A percentile compares a stretch with the other conserved stretches of the same genome.
phyloP scores from a whole-genome alignment of 257 asterid species.

The Nicotiana benthamiana region DNA sequence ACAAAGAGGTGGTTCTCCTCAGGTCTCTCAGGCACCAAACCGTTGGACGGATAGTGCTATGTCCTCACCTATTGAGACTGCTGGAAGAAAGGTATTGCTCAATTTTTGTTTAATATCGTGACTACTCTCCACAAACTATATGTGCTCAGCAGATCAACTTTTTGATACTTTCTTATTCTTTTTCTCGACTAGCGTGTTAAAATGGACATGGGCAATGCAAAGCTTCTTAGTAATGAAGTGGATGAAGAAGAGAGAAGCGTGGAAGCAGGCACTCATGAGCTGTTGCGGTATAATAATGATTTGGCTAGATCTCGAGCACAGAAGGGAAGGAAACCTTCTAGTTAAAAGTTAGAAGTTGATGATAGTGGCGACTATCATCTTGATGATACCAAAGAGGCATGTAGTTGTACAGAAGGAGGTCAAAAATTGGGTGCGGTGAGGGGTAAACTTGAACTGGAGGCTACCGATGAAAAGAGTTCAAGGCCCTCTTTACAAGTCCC shows the following conservation, averaged over 20 bases:
- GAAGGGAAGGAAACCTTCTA: slow-evolving; percentile 31
- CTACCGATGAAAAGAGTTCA: slow-evolving; percentile 24
- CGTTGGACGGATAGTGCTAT: slow-evolving; percentile 60
- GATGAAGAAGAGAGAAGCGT: slow-evolving; percentile 77
- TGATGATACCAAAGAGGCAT: slow-evolving; percentile 72
- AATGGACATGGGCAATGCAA: slow-evolving; percentile 31
- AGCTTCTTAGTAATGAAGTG: slow-evolving; percentile 44
- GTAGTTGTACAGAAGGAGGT: slow-evolving; percentile 71
- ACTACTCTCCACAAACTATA: neutral
- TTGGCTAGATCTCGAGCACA: slow-evolving; percentile 28
- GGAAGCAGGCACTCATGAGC: slow-evolving; percentile 64
- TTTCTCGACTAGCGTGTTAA: slow-evolving; percentile 20
- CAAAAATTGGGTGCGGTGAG: slow-evolving; percentile 37
- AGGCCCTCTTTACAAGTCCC: slow-evolving; percentile 36
- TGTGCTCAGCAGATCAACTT: neutral
- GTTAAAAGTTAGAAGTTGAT: slow-evolving; percentile 40
- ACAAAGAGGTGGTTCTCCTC: slow-evolving; percentile 87
- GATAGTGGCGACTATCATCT: slow-evolving; percentile 32
- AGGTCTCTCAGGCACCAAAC: slow-evolving; percentile 72
- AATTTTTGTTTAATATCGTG: neutral
- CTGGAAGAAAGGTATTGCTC: slow-evolving; percentile 54
- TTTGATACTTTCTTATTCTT: neutral
- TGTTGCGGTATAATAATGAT: slow-evolving; percentile 37
- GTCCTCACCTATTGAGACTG: slow-evolving; percentile 61
- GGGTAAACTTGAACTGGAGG: slow-evolving; percentile 34